Percentiles rank a stretch among this genome's conserved stretches.
Evolutionary conservation across 495 filamentous ascomycete species (phyloP).

Genomic region (Xylaria bambusicola): DNA sequence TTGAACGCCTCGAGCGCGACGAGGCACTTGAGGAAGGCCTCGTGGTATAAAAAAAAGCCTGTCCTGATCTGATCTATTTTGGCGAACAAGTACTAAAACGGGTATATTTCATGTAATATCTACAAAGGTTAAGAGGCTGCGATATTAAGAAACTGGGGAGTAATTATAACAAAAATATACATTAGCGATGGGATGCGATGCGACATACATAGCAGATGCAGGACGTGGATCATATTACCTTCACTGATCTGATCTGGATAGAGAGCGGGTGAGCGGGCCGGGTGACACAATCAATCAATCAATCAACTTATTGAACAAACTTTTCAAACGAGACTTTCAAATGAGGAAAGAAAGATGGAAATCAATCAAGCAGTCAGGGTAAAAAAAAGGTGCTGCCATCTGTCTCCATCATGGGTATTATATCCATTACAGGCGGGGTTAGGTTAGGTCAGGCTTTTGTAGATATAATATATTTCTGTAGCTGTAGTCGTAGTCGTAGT

Average conservation of each 20-base stretch:
- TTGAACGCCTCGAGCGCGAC: constrained; percentile 52
- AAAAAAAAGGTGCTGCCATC: too few relatives aligned
- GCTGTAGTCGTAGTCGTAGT: not conserved
- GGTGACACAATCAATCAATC: too few relatives aligned
- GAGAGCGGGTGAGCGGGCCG: too few relatives aligned
- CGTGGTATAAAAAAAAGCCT: constrained; percentile 51
- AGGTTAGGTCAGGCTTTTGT: too few relatives aligned
- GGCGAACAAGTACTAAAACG: too few relatives aligned
- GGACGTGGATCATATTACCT: not conserved
- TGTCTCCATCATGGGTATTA: not conserved
- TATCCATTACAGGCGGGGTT: not conserved
- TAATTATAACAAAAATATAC: constrained; percentile 15
- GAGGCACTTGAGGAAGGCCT: constrained; percentile 49
- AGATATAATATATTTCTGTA: constrained; percentile 14
- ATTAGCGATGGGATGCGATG: not conserved
- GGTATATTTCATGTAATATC: too few relatives aligned
- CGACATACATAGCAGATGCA: not conserved
- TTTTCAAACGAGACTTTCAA: too few relatives aligned
- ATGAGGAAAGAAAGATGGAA: not conserved
- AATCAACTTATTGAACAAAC: too few relatives aligned
- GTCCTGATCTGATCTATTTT: too few relatives aligned
- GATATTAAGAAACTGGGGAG: too few relatives aligned
- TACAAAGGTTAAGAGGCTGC: too few relatives aligned
- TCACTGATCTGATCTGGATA: constrained; percentile 3
- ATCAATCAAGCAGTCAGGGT: constrained; percentile 4